Evolutionary conservation across 306 rosid genomes (phyloP), one percentile per base, ranked within the genome.

Genomic region (Argentina anserina): DNA sequence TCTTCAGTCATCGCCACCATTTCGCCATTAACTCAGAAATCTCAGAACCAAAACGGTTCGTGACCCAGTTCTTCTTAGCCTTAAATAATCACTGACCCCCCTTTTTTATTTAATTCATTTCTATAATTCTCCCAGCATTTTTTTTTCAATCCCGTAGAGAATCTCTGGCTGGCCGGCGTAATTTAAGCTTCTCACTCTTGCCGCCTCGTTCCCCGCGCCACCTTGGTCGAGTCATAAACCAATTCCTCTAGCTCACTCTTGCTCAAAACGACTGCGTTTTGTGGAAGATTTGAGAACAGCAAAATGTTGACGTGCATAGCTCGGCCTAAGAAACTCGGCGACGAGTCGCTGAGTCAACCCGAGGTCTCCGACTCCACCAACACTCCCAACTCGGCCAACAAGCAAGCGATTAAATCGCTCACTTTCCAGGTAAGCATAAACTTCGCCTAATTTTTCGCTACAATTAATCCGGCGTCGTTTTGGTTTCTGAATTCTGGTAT

Each of bases 251-350:
- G 18, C 62, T 55, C 8, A 1, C 2, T 25, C 34, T 31, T 3
- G 1, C 20, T 13, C 52, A 53, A 70, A 56, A 17, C 66, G 67
- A 26, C 75, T 28, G 60, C 39, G 67, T 3, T 40, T 56, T 15
- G 21, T 29, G 8, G 2, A n/a, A n/a, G n/a, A n/a, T 8, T 9
- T 14, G 23, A 4, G 37, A 45, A 58, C 39, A 15, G 21, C 29
- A 1, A 78, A 87, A 92, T 92, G 97, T 86, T 92, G 75, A 90
- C 96, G 66, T 92, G 97, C 82, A 90, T 92, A 74, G 90, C 96
- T 78, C 96, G 97, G 69, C 92, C 97, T 0, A 90, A 90, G 89
- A 92, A 92, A 76, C 92, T 82, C 83, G 92, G 81, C 6, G 88
- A 79, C 34, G 96, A 82, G 66, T 87, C 94, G 7, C 69, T 73